Evolutionary conservation across 2,329 filamentous ascomycete genomes (phyloP).

Genomic region (Aureobasidium sp.): DNA sequence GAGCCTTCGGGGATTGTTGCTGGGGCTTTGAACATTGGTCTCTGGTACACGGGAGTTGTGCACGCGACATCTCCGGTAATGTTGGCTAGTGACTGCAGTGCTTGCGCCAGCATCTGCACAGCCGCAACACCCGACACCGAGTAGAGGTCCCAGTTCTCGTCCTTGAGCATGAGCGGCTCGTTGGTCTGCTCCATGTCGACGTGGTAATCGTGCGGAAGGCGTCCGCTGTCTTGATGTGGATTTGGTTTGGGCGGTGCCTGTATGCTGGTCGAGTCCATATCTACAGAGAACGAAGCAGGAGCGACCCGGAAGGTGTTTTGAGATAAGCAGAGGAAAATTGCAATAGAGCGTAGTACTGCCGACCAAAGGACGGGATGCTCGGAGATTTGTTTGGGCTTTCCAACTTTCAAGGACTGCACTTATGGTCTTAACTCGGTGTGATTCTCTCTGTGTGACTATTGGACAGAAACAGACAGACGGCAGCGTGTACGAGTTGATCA

Average conservation of each 20-base stretch:
- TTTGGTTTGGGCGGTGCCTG: constrained; percentile 9
- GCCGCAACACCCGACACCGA: constrained; percentile 65
- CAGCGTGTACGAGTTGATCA: background rate
- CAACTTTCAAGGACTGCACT: background rate
- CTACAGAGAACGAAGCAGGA: background rate
- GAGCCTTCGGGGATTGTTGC: constrained; percentile 35
- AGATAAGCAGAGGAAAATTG: background rate
- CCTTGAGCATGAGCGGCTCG: constrained; percentile 24
- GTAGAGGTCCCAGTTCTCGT: constrained; percentile 59
- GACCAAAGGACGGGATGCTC: background rate
- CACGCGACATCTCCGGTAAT: constrained; percentile 72
- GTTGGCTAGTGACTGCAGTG: constrained; percentile 54
- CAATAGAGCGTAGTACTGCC: constrained; percentile 1
- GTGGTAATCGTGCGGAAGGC: constrained; percentile 16
- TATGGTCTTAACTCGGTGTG: background rate
- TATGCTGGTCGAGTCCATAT: background rate
- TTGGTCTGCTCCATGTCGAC: constrained; percentile 21
- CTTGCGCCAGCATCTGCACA: constrained; percentile 67
- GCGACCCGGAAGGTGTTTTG: background rate
- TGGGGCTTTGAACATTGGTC: constrained; percentile 56
- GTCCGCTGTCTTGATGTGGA: constrained; percentile 11
- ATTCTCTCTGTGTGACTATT: background rate
- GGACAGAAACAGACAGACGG: background rate
- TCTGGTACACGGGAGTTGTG: constrained; percentile 59
- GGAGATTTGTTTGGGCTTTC: background rate